Evolutionary conservation across 129 eudicot species (phyloP).

Genomic region (Helianthus tuberosus): DNA sequence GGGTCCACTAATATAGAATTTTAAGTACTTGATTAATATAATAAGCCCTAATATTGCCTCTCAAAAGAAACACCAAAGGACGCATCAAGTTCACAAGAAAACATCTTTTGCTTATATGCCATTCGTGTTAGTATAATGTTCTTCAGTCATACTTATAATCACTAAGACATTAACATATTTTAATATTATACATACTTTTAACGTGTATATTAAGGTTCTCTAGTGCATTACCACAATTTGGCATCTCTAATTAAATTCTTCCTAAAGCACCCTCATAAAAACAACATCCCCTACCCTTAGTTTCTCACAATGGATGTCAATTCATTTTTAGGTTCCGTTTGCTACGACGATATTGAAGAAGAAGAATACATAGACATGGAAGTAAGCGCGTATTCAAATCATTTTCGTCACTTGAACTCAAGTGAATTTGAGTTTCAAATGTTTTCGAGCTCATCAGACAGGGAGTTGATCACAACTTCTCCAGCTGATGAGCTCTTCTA

Average conservation of each 20-base stretch:
- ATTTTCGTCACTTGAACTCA: conserved; percentile 39
- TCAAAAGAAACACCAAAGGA: conserved; percentile 12
- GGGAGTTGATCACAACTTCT: conserved; percentile 65
- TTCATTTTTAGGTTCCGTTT: conserved; percentile 30
- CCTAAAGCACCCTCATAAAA: conserved; percentile 15
- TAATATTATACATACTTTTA: neutral
- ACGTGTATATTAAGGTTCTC: conserved; percentile 21
- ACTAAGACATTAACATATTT: neutral
- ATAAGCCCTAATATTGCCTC: neutral
- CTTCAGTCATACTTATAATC: neutral
- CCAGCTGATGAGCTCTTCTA: conserved; percentile 95
- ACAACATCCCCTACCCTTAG: conserved; percentile 19
- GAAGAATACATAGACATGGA: conserved; percentile 91
- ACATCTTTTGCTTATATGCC: conserved; percentile 32
- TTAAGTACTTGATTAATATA: conserved; percentile 3
- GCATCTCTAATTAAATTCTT: conserved; percentile 24
- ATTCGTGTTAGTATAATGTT: conserved; percentile 19
- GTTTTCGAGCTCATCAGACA: conserved; percentile 67
- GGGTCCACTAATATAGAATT: neutral
- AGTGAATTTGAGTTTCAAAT: conserved; percentile 84
- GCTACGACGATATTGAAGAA: conserved; percentile 30
- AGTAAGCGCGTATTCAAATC: conserved; percentile 41
- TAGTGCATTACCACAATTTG: conserved; percentile 23
- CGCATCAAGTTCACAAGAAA: conserved; percentile 18
- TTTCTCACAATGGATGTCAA: conserved; percentile 23